Percentiles rank a stretch among this genome's conserved stretches.
These are phyloP conservation scores for Escallonia herrerae DNA, from an alignment of 129 eudicot genomes.

Conservation along the genomic window DNA sequence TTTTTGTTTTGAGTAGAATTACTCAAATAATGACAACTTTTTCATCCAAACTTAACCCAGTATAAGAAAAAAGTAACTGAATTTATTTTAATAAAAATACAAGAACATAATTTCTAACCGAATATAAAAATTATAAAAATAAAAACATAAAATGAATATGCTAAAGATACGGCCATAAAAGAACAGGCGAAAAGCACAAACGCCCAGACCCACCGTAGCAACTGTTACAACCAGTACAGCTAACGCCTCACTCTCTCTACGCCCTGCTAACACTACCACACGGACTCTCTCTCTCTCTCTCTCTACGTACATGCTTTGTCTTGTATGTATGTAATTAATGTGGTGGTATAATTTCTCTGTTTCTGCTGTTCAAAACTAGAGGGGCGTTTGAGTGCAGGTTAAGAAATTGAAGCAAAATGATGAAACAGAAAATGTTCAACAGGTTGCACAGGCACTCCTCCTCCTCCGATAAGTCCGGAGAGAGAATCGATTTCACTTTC, in stretches of 20 bases:
- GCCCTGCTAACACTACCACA: too few species aligned
- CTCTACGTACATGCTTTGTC: not conserved
- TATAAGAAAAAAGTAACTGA: too few species aligned
- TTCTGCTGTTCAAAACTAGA: not conserved
- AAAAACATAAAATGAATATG: too few species aligned
- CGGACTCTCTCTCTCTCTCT: constrained; percentile 10
- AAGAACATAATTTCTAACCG: too few species aligned
- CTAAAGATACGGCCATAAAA: too few species aligned
- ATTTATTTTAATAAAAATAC: too few species aligned
- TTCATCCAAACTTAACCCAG: too few species aligned
- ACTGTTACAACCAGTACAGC: not conserved
- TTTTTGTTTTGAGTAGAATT: too few species aligned
- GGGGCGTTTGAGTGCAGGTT: not conserved
- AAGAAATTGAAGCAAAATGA: constrained; percentile 21
- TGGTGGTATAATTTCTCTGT: not conserved
- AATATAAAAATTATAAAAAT: too few species aligned
- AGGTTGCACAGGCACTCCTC: constrained; percentile 43
- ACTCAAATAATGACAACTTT: too few species aligned
- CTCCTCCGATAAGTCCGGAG: constrained; percentile 39
- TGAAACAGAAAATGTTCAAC: constrained; percentile 32
- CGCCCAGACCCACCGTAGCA: too few species aligned
- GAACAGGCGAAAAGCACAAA: too few species aligned
- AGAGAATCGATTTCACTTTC: constrained; percentile 40
- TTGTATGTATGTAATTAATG: not conserved
- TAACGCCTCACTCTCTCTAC: not conserved